These are phyloP conservation scores for Xenosphaeropsis pyriputrescens DNA, from an alignment of 2,329 filamentous ascomycete genomes.

Conservation along the genomic window DNA sequence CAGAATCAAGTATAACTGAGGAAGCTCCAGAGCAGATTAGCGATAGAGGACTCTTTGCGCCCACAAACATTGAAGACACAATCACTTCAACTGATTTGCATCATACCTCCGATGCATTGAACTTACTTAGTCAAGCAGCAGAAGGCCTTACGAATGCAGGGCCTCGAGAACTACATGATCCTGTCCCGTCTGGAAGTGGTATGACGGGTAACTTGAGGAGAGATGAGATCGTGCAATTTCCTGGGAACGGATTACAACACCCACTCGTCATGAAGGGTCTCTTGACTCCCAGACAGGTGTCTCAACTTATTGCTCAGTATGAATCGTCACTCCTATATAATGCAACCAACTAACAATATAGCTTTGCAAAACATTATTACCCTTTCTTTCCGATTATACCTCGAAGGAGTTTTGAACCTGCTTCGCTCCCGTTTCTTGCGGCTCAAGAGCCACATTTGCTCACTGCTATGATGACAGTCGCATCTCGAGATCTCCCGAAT, in stretches of 20 bases:
- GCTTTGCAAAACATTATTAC: conserved; percentile 52
- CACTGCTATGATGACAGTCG: conserved; percentile 53
- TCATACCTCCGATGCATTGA: neutral
- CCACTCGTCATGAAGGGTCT: conserved; percentile 5
- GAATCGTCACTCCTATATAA: neutral
- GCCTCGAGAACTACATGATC: too few species aligned
- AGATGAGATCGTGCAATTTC: neutral
- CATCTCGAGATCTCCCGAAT: conserved; percentile 52
- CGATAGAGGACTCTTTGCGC: too few species aligned
- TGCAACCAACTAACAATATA: conserved; percentile 34
- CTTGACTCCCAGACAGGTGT: conserved; percentile 4
- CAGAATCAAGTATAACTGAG: too few species aligned
- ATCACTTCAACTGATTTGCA: neutral
- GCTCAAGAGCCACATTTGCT: conserved; percentile 48
- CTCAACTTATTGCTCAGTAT: conserved; percentile 4
- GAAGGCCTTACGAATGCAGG: neutral
- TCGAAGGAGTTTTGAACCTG: conserved; percentile 39
- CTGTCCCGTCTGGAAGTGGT: too few species aligned
- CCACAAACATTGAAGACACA: neutral
- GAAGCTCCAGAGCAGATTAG: too few species aligned
- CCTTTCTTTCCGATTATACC: conserved; percentile 55
- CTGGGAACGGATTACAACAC: conserved; percentile 4
- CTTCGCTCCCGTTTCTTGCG: conserved; percentile 36
- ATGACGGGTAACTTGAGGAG: too few species aligned
- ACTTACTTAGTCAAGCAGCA: neutral